A percentile compares a stretch with the other conserved stretches of the same genome.
Conservation (phyloP, 2,329 filamentous ascomycete genomes). For the Fragosphaeria purpurea region DNA sequence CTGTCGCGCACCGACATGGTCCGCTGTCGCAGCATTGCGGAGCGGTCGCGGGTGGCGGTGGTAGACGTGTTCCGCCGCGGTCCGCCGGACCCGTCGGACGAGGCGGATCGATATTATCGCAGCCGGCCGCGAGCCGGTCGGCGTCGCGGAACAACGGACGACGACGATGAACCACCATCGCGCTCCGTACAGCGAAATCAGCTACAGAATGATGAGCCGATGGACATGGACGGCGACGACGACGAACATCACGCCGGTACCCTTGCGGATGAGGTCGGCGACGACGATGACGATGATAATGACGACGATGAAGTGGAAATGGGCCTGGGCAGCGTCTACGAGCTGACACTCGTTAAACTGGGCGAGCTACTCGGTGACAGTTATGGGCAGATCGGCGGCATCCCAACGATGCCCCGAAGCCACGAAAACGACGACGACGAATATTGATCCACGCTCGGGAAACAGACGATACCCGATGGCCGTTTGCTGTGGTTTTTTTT, state of each 20-base stretch:
- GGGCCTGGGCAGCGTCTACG: constrained; percentile 68
- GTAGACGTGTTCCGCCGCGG: constrained; percentile 53
- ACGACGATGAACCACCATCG: not conserved
- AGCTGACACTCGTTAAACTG: constrained; percentile 65
- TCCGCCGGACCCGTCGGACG: constrained; percentile 6
- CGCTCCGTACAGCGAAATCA: not conserved
- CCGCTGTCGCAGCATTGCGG: constrained; percentile 69
- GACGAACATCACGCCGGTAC: not conserved
- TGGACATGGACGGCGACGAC: constrained; percentile 20
- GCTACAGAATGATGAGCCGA: not conserved
- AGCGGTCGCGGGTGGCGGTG: constrained; percentile 61
- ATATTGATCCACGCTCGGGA: not conserved
- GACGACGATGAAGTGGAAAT: constrained; percentile 38
- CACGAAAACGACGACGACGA: constrained; percentile 7
- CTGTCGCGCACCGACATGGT: constrained; percentile 80
- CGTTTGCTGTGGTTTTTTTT: too few species aligned
- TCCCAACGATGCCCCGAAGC: not conserved
- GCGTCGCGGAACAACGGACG: constrained; percentile 31
- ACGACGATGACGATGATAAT: constrained; percentile 23
- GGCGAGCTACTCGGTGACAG: constrained; percentile 53
- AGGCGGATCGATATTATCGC: not conserved
- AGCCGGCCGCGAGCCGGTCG: constrained; percentile 8
- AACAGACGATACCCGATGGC: too few species aligned
- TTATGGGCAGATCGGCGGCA: constrained; percentile 6
- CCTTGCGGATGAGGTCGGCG: too few species aligned